Base-by-base conservation (phyloP, 2,329 filamentous ascomycete genomes). In the Phaeosphaeriaceae sp. region DNA sequence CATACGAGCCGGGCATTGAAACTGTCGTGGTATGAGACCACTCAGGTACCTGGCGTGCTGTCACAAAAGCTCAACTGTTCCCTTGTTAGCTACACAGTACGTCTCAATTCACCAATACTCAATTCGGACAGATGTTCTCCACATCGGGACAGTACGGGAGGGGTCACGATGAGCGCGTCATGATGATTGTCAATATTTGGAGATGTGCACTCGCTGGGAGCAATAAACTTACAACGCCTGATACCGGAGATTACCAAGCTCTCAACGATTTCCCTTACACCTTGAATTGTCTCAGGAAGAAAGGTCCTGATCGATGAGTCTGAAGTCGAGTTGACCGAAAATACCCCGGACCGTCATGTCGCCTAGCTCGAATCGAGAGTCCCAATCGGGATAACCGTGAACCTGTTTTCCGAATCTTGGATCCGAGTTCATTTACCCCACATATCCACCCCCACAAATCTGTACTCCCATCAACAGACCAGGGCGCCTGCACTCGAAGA, bases 1-100 rank as follows among this genome's bases (percentile, higher is more conserved):
- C 66, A 52, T 70, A 66, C 15, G 62, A 45, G 24, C 11, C 48
- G 19, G 66, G 58, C 66, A 69, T 70, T 10, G 60, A 46, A 54
- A 33, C 36, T 17, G 36, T 41, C 36, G 36, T 15, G 25, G 9
- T 27, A 27, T 27, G 4, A n/a, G n/a, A n/a, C n/a, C n/a, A n/a
- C n/a, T n/a, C n/a, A n/a, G n/a, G n/a, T 9, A 5, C 25, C 25
- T 27, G 9, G 25, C 9, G 4, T 27, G 5, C 25, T 27, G 25
- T 27, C 25, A 27, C 25, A 9, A 9, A 27, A 27, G 25, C 25
- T 27, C 25, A 9, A 27, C 25, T 27, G 25, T 27, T n/a, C n/a
- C n/a, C 25, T 31, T 31, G 25, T 21, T 27, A 22, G 13, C 19
- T 48, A 24, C 19, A 17, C n/a, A n/a, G n/a, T n/a, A n/a, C n/a